phyloP scores from a whole-genome alignment of 2,329 filamentous ascomycete species.

The Beauveria sp. region DNA sequence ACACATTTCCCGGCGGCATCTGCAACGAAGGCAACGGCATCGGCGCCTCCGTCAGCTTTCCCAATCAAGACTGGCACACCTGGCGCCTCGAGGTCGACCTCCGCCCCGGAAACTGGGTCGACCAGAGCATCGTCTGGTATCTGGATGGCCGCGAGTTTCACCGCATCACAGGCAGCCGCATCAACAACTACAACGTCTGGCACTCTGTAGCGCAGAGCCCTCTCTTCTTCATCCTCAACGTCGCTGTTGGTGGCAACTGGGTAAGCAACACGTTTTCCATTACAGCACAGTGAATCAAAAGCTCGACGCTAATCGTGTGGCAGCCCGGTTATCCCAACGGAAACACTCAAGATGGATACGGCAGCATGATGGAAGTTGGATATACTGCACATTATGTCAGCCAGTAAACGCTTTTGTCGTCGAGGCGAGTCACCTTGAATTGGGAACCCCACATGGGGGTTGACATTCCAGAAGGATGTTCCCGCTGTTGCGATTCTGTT shows the following conservation, averaged over 20 bases:
- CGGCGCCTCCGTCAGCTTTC: slow-evolving; percentile 26
- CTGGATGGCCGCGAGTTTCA: slow-evolving; percentile 38
- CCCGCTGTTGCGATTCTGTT: background rate
- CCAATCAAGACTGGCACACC: slow-evolving; percentile 37
- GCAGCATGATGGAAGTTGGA: slow-evolving; percentile 43
- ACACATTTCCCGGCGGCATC: slow-evolving; percentile 33
- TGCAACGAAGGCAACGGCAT: slow-evolving; percentile 45
- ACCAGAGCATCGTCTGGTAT: slow-evolving; percentile 45
- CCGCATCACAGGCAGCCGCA: slow-evolving; percentile 34
- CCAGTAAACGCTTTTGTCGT: slow-evolving; percentile 8
- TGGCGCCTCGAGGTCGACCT: slow-evolving; percentile 46
- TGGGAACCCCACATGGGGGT: background rate
- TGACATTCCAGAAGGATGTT: background rate
- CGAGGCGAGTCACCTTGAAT: background rate
- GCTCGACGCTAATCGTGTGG: slow-evolving; percentile 4
- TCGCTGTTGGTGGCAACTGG: slow-evolving; percentile 47
- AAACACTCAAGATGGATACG: slow-evolving; percentile 37
- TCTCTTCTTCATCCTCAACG: slow-evolving; percentile 45
- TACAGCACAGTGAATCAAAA: background rate
- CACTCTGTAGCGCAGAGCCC: slow-evolving; percentile 40
- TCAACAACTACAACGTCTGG: slow-evolving; percentile 42
- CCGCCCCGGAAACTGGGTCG: slow-evolving; percentile 34
- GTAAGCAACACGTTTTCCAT: slow-evolving; percentile 27
- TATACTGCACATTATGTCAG: slow-evolving; percentile 39
- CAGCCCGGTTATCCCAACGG: slow-evolving; percentile 43